Evolutionary conservation across 805 yeast species (phyloP).

Genomic region (Ogataea allantospora): DNA sequence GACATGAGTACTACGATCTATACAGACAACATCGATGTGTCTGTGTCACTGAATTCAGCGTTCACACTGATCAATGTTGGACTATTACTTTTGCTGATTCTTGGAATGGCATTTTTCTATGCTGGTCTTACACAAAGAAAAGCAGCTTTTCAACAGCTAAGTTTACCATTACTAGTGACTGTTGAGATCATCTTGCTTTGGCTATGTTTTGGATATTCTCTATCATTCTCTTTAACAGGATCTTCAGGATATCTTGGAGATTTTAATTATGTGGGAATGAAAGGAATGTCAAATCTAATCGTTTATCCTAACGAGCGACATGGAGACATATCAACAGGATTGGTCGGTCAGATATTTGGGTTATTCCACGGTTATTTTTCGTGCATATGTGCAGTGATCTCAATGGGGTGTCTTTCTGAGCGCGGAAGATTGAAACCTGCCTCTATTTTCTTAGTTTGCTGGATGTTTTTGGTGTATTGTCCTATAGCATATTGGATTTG

Average conservation of each 20-base stretch:
- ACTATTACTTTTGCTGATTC: conserved; percentile 75
- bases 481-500: conserved; percentile 91
- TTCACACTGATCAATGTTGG: conserved; percentile 54
- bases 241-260: conserved; percentile 67
- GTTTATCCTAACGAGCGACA: conserved; percentile 11
- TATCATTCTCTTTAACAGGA: conserved; percentile 76
- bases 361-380: conserved; percentile 80
- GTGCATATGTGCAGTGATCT: conserved; percentile 77
- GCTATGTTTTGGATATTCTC: conserved; percentile 91
- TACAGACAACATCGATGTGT: background rate
- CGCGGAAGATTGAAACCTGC: conserved; percentile 82
- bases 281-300: conserved; percentile 41
- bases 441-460: conserved; percentile 68
- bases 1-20: conserved; percentile 1
- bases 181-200: conserved; percentile 73
- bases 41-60: conserved; percentile 14
- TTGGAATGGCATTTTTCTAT: conserved; percentile 83
- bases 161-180: conserved; percentile 68
- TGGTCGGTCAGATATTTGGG: conserved; percentile 68
- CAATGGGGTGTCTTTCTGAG: conserved; percentile 87
- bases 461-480: conserved; percentile 88
- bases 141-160: conserved; percentile 73
- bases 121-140: conserved; percentile 83
- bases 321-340: conserved; percentile 17
- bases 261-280: conserved; percentile 69